Evolutionary conservation across 2,329 filamentous ascomycete species (phyloP), one percentile per base, ranked within the genome.

Genomic region (Monilinia laxa): DNA sequence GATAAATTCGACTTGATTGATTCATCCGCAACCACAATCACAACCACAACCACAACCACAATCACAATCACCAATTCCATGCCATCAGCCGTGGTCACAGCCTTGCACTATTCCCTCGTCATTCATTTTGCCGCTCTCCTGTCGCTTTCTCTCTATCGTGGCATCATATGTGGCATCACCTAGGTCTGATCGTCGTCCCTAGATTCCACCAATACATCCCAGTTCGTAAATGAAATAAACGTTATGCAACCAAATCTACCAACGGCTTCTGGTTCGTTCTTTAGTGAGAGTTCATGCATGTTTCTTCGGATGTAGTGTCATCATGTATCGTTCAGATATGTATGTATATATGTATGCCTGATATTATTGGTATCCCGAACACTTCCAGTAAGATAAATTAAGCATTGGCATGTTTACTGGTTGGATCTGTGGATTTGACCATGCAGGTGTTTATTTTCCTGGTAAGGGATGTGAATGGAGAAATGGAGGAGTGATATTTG

Each of bases 31-130:
- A 35, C 31, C 31, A 35, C 53, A 31, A 38, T 1, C 18, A 35
- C 31, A 35, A 35, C 4, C 31, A 35, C 53, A 31, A 38, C 2
- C 18, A 28, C 31, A 35, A 35, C 5, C 31, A 35, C 31, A 35
- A 35, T 5, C 31, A 35, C 53, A 31, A 38, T 1, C 18, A 23
- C 16, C 42, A 5, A 35, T 59, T 42, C n/a, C 23, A 58, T 65
- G 45, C 35, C 69, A 72, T 70, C 71, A 75, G 68, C 71, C 69
- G 70, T 69, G 47, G 60, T 53, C 47, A 47, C 62, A 70, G 69
- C 66, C 68, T 73, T 68, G 69, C 58, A 70, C 71, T 35, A 74
- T 74, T 75, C 73, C 71, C 68, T 67, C 57, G 67, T 72, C 69
- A 59, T 47, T 53, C 53, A 6, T 47, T 20, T 65, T 52, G 9